A percentile compares a stretch with the other conserved stretches of the same genome.
Evolutionary conservation across 1,139 yeast species (phyloP).

Genomic region (Blastobotrys apis): DNA sequence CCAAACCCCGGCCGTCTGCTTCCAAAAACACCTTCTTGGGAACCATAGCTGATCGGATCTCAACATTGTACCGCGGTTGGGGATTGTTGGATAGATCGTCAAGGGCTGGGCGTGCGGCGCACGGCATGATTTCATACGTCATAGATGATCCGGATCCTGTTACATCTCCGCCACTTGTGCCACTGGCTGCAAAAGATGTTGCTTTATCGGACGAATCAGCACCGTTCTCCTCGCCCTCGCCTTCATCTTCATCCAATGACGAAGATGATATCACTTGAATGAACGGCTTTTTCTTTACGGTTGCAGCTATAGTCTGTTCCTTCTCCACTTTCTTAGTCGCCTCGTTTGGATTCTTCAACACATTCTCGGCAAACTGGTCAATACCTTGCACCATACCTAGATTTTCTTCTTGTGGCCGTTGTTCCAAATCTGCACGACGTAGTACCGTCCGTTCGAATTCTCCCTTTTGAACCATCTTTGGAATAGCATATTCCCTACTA

Average conservation of each 20-base stretch:
- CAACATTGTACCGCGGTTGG: background rate
- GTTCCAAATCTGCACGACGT: slow-evolving; percentile 9
- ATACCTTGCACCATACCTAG: slow-evolving; percentile 13
- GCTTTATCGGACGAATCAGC: too few relatives aligned
- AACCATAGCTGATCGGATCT: background rate
- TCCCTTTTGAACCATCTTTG: slow-evolving; percentile 33
- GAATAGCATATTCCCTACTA: slow-evolving; percentile 27
- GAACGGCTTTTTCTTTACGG: background rate
- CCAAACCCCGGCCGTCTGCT: background rate
- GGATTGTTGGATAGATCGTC: too few relatives aligned
- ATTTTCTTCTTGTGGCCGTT: slow-evolving; percentile 6
- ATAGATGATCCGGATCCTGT: slow-evolving; percentile 1
- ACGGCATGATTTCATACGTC: slow-evolving; percentile 1
- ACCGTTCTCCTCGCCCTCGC: too few relatives aligned
- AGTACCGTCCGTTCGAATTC: slow-evolving; percentile 25
- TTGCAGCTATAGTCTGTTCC: background rate
- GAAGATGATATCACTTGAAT: slow-evolving; percentile 14
- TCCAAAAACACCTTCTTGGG: background rate
- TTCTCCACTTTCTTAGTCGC: slow-evolving; percentile 1
- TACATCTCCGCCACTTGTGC: too few relatives aligned
- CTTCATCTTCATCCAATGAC: too few relatives aligned
- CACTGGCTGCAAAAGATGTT: too few relatives aligned
- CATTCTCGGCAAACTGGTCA: slow-evolving; percentile 15
- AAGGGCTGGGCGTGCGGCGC: background rate
- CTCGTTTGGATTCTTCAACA: slow-evolving; percentile 2